Percentiles rank a stretch among this genome's conserved stretches.
Conservation (phyloP, 225 moss, liverwort and hornwort species). For the Straminergon stramineum region DNA sequence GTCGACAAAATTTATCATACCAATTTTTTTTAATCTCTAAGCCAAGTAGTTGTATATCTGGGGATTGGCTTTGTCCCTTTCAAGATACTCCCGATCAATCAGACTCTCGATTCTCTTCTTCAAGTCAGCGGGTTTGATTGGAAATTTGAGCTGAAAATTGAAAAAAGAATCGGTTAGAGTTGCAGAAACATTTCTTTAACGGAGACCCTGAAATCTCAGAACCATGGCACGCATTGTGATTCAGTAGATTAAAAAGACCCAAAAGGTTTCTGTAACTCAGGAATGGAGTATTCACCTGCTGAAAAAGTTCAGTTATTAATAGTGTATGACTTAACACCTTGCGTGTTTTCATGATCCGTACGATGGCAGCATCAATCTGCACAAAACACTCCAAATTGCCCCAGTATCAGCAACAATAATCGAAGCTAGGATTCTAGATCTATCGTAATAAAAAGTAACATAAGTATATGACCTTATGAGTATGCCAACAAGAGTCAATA, state of each 20-base stretch:
- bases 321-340: constrained; percentile 68
- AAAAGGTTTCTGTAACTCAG: not conserved
- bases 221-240: not conserved
- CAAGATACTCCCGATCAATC: constrained; percentile 63
- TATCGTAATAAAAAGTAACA: not conserved
- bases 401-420: not conserved
- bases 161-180: not conserved
- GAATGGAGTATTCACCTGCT: constrained; percentile 29
- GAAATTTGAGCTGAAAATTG: constrained; percentile 45
- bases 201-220: not conserved
- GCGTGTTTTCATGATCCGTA: constrained; percentile 63
- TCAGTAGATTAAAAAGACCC: not conserved
- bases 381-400: not conserved
- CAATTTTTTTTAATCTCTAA: constrained; percentile 16
- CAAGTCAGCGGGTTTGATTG: constrained; percentile 62
- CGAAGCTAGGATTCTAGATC: not conserved
- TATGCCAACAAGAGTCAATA: not conserved
- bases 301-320: constrained; percentile 56
- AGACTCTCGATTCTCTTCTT: constrained; percentile 67
- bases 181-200: not conserved
- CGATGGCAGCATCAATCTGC: constrained; percentile 62
- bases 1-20: constrained; percentile 30
- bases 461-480: not conserved
- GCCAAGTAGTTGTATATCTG: constrained; percentile 70
- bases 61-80: constrained; percentile 59